Base-by-base conservation (phyloP, 805 yeast genomes). In the Suhomyces sp. region DNA sequence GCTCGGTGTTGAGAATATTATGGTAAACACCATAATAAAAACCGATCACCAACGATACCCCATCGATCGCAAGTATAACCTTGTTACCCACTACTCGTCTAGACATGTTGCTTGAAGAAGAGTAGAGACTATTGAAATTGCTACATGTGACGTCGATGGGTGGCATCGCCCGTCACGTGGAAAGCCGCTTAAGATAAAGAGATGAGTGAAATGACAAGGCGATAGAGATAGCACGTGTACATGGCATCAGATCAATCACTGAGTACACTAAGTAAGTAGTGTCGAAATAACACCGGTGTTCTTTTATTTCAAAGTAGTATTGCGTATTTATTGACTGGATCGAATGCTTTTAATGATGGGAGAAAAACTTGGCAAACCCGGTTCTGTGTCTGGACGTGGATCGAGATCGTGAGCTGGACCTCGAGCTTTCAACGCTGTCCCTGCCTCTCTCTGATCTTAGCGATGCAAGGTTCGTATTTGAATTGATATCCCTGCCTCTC, bases 51-150 rank as follows among this genome's bases (percentile, higher is more conserved):
- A 70, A 42, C 6, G 75, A 70, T 2, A 61, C 51, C 2, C 56
- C 50, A 49, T 69, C 57, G 44, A 73, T 59, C 3, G 51, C 48
- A 7, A 66, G 51, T n/a, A 67, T 70, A 5, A 35, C 47, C 6
- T 58, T 66, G 53, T 72, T 67, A 4, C 78, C 78, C 2, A 70
- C 69, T 3, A 57, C 59, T 48, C 73, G 58, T 45, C 56, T 53
- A 13, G 54, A 49, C 54, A 52, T 51, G 22, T 26, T 35, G 27
- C 24, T 12, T 27, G 47, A 31, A 29, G 36, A 44, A 38, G 42
- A 36, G 19, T 36, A 24, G 8, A 17, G 19, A 3, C 9, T 3
- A 12, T 8, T 33, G 36, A 33, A n/a, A 33, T 33, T 33, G 36
- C 42, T 17, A n/a, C 42, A 38, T 38, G 24, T 38, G 42, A 38